Conservation (phyloP, 106 monocot genomes). For the Ottelia alismoides region DNA sequence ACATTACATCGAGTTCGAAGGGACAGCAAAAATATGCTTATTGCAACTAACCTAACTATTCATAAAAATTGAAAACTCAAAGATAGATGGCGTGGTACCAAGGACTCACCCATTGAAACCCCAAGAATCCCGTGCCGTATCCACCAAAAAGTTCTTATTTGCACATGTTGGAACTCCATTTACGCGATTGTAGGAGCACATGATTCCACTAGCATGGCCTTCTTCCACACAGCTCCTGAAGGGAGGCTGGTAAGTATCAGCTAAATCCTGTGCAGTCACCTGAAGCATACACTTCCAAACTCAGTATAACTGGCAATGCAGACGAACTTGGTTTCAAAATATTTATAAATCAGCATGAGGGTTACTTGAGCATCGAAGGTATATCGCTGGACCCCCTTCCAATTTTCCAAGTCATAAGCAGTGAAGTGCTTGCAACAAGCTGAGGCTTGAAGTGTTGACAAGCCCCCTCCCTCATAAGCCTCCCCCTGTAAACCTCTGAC, state of each 20-base stretch:
- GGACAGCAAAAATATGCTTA: too few species aligned
- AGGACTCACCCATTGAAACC: background rate
- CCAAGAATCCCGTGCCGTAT: background rate
- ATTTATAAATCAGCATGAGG: background rate
- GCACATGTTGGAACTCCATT: background rate
- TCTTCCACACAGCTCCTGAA: background rate
- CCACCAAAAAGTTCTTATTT: background rate
- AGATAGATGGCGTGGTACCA: too few species aligned
- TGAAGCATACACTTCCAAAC: background rate
- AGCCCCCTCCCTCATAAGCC: background rate
- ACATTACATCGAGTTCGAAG: too few species aligned
- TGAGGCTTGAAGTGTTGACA: background rate
- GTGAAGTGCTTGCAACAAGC: constrained; percentile 7
- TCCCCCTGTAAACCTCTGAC: constrained; percentile 4
- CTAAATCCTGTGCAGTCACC: background rate
- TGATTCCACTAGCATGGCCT: too few species aligned
- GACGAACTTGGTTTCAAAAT: too few species aligned
- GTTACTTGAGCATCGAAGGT: background rate
- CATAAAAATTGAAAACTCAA: too few species aligned
- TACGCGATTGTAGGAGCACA: background rate
- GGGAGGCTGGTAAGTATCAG: background rate
- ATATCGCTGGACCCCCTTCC: too few species aligned
- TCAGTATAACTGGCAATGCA: too few species aligned
- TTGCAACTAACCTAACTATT: too few species aligned
- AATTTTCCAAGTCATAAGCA: constrained; percentile 2